Evolutionary conservation across 2,329 filamentous ascomycete genomes (phyloP).

Genomic region (Huntiella abstrusa): DNA sequence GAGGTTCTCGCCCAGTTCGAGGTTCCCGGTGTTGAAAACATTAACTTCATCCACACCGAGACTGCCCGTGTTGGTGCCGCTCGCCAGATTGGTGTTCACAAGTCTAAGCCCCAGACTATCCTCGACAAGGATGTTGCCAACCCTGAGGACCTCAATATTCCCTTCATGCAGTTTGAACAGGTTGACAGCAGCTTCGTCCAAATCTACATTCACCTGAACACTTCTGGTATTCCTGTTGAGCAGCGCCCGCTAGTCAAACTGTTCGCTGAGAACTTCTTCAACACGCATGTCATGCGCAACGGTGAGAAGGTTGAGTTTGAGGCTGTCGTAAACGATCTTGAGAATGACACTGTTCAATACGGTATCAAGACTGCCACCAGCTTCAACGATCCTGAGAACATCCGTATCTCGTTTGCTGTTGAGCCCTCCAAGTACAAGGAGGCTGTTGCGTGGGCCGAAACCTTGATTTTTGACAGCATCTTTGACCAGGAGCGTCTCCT

Average conservation of each 20-base stretch:
- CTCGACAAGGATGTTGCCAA: conserved; percentile 43
- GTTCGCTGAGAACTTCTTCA: conserved; percentile 88
- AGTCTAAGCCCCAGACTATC: conserved; percentile 53
- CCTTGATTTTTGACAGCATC: conserved; percentile 72
- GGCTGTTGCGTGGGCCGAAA: conserved; percentile 66
- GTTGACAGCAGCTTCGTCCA: conserved; percentile 87
- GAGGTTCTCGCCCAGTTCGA: conserved; percentile 64
- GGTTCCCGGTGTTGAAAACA: conserved; percentile 73
- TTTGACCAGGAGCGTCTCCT: conserved; percentile 55
- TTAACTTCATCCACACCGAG: conserved; percentile 80
- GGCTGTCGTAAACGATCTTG: conserved; percentile 75
- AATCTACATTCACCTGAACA: conserved; percentile 63
- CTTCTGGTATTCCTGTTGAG: conserved; percentile 55
- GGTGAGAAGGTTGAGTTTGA: conserved; percentile 72
- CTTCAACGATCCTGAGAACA: conserved; percentile 62
- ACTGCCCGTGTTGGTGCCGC: conserved; percentile 72
- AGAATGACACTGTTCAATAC: conserved; percentile 80
- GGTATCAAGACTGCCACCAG: conserved; percentile 46
- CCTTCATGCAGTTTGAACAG: conserved; percentile 89
- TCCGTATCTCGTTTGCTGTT: conserved; percentile 66
- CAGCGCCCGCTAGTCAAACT: conserved; percentile 69
- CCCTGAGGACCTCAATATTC: conserved; percentile 6
- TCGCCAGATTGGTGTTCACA: conserved; percentile 44
- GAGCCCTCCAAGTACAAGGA: conserved; percentile 75
- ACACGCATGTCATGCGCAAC: conserved; percentile 62